Conservation (phyloP, 768 basidiomycete genomes). For the Boletus rubescentipes region DNA sequence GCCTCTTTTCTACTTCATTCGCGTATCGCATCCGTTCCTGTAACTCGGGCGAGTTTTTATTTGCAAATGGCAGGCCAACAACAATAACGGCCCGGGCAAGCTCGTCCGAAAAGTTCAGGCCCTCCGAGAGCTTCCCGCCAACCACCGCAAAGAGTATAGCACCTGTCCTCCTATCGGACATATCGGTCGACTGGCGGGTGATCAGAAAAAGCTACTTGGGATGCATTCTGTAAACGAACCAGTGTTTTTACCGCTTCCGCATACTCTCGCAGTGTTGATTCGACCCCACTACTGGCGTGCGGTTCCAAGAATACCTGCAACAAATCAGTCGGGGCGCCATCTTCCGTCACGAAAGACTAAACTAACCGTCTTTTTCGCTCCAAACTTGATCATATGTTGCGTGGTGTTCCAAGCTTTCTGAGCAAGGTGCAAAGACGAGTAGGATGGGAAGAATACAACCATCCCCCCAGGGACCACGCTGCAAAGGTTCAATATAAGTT, state of each 20-base stretch:
- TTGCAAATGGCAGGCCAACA: slow-evolving; percentile 91
- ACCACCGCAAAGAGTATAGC: slow-evolving; percentile 92
- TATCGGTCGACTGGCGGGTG: slow-evolving; percentile 16
- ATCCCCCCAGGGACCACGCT: slow-evolving; percentile 82
- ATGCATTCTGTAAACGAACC: slow-evolving; percentile 13
- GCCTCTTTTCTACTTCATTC: slow-evolving; percentile 52
- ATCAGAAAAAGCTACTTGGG: slow-evolving; percentile 1
- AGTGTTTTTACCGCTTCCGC: slow-evolving; percentile 43
- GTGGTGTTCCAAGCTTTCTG: slow-evolving; percentile 64
- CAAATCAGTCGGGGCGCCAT: neutral
- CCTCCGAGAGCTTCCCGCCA: slow-evolving; percentile 97
- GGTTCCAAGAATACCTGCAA: slow-evolving; percentile 88
- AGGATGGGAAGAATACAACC: slow-evolving; percentile 94
- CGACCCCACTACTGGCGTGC: slow-evolving; percentile 67
- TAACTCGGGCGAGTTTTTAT: slow-evolving; percentile 86
- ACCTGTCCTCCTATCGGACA: slow-evolving; percentile 44
- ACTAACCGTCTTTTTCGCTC: slow-evolving; percentile 70
- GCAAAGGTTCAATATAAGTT: slow-evolving; percentile 76
- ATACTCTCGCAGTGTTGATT: slow-evolving; percentile 73
- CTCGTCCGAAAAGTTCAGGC: slow-evolving; percentile 73
- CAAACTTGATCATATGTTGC: slow-evolving; percentile 61
- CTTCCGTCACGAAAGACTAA: neutral
- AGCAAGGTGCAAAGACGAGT: slow-evolving; percentile 71
- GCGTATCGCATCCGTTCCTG: slow-evolving; percentile 91
- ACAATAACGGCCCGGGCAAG: slow-evolving; percentile 85